Evolutionary conservation across 2,329 filamentous ascomycete species (phyloP), one percentile per base, ranked within the genome.

Genomic region (Verticillium nubilum): DNA sequence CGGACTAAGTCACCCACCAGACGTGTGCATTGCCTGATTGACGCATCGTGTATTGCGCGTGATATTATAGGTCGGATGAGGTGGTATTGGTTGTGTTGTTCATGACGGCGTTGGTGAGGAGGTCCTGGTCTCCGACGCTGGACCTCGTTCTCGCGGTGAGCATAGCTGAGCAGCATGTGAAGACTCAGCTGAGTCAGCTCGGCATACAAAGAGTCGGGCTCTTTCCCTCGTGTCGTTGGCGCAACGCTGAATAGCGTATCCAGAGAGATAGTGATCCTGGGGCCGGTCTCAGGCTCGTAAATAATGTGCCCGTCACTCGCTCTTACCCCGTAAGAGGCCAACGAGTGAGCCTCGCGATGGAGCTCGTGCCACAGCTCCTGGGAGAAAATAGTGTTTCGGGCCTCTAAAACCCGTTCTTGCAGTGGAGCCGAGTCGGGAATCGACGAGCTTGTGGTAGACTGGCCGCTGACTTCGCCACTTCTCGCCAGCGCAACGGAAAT

Each of bases 301-400:
- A 78, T 77, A 50, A 92, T 78, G 3, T 79, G 74, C 27, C 83
- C 76, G 15, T 82, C 85, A 35, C 85, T 80, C 15, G 87, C 82
- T 27, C 81, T 82, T 13, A 97, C 87, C 10, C 88, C 85, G 61
- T 90, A 87, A 12, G 87, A 86, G 3, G 88, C 81, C 25, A 97
- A 78, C 0, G 82, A 81, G 17, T 92, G 88, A 0, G 90, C 87
- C 74, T 99, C 95, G 19, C 91, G 84, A 57, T 88, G 87, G 61
- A 98, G 80, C 73, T 99, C 95, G 66, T 96, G 87, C 82, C 92
- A 97, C 1, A 99, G 77, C 70, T 99, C 95, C 69, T 93, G 88
- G 28, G 90, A 86, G 67, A 91, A 92, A 23, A 94, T 80, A 56
- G 89, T 91, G 71, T 95, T 89, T 59, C 91, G 83, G 2, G 91